A percentile compares a stretch with the other conserved stretches of the same genome.
Evolutionary conservation across 768 basidiomycete species (phyloP).

Genomic region (Amanita polypyramis): DNA sequence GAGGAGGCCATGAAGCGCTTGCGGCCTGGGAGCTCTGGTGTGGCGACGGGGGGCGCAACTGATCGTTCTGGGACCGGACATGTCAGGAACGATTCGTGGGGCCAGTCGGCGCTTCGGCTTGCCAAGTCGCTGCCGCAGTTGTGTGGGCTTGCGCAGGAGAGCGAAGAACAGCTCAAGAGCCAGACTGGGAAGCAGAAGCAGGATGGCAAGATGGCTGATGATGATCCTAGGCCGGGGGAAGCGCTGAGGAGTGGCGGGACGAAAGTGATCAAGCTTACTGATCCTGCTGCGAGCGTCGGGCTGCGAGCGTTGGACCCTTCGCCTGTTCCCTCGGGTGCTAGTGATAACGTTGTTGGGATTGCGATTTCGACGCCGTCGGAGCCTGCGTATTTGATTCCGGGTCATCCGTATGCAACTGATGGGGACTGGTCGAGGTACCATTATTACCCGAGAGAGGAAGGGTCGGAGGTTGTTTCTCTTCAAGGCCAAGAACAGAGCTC

Average conservation of each 20-base stretch:
- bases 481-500: constrained; percentile 10
- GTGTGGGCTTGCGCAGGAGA: constrained; percentile 15
- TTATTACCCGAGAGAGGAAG: neutral
- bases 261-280: constrained; percentile 30
- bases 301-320: constrained; percentile 15
- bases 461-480: neutral
- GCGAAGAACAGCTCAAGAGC: neutral
- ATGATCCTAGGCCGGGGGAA: constrained; percentile 22
- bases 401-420: constrained; percentile 9
- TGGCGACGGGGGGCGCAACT: neutral
- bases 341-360: constrained; percentile 24
- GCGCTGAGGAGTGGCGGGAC: constrained; percentile 29
- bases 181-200: constrained; percentile 9
- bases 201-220: neutral
- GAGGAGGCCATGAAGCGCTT: neutral
- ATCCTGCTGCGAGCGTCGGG: constrained; percentile 22
- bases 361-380: constrained; percentile 23
- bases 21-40: constrained; percentile 2
- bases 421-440: constrained; percentile 14
- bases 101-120: constrained; percentile 29
- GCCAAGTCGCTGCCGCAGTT: constrained; percentile 23
- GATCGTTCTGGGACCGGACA: constrained; percentile 13
- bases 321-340: constrained; percentile 19
- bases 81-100: constrained; percentile 33
- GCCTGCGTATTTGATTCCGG: neutral